These are phyloP conservation scores for Candida chilensis DNA, from an alignment of 805 yeast species.

Conservation along the genomic window DNA sequence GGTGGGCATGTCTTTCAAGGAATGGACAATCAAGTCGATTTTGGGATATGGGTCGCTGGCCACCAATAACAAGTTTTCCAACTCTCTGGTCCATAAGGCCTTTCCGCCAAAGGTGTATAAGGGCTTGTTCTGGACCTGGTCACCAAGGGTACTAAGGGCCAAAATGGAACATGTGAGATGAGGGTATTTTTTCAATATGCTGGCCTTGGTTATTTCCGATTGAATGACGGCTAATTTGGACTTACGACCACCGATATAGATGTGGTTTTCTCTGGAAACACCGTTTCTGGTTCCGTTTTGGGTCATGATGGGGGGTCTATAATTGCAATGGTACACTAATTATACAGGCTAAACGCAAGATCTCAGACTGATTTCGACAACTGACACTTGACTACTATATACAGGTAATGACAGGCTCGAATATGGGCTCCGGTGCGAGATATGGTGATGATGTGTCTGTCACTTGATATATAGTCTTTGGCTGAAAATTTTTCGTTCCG, in stretches of 20 bases:
- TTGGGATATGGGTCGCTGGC: conserved; percentile 53
- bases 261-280: conserved; percentile 1
- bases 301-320: too few species aligned
- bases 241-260: conserved; percentile 78
- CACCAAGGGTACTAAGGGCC: conserved; percentile 84
- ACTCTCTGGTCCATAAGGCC: conserved; percentile 91
- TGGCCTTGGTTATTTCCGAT: conserved; percentile 60
- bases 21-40: conserved; percentile 87
- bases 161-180: conserved; percentile 63
- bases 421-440: too few species aligned
- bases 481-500: too few species aligned
- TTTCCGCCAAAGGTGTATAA: conserved; percentile 94
- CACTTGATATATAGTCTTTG: too few species aligned
- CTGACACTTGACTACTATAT: too few species aligned
- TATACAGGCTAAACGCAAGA: too few species aligned
- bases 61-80: conserved; percentile 68
- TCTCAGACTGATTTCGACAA: too few species aligned
- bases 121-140: conserved; percentile 77
- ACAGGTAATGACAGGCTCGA: too few species aligned
- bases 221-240: conserved; percentile 84
- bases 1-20: conserved; percentile 91
- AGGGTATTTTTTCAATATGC: conserved; percentile 53
- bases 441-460: too few species aligned
- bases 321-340: too few species aligned
- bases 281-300: too few species aligned